Evolutionary conservation across 257 asterid genomes (phyloP).

Genomic region (Galeopsis tetrahit): DNA sequence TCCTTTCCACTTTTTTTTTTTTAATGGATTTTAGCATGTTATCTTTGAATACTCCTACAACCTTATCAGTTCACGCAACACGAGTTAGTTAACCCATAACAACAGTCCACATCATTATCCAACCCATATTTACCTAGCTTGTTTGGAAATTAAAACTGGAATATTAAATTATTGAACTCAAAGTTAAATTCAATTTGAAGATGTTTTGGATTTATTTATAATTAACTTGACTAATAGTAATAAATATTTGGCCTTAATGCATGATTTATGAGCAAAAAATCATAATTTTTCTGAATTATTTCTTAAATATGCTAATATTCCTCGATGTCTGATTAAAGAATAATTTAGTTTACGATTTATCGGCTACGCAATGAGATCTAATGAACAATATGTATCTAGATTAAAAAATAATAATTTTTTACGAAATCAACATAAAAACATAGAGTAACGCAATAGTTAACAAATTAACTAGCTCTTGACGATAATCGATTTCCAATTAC

Average conservation of each 20-base stretch:
- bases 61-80: neutral
- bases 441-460: no score
- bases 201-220: neutral
- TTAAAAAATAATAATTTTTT: no score
- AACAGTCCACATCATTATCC: neutral
- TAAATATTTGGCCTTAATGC: no score
- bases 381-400: no score
- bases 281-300: no score
- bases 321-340: no score
- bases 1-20: neutral
- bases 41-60: neutral
- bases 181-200: neutral
- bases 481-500: neutral
- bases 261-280: no score
- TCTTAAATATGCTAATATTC: no score
- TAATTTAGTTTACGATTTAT: no score
- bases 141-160: neutral
- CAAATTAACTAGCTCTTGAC: no score
- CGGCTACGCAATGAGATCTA: neutral
- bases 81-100: neutral
- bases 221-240: no score
- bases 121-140: neutral
- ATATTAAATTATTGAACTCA: neutral
- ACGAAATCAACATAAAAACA: no score
- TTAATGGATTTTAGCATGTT: neutral